Percentiles rank a stretch among this genome's conserved stretches.
Evolutionary conservation across 352 stramenopile species (phyloP).

Genomic region (Phytophthora fragariae): DNA sequence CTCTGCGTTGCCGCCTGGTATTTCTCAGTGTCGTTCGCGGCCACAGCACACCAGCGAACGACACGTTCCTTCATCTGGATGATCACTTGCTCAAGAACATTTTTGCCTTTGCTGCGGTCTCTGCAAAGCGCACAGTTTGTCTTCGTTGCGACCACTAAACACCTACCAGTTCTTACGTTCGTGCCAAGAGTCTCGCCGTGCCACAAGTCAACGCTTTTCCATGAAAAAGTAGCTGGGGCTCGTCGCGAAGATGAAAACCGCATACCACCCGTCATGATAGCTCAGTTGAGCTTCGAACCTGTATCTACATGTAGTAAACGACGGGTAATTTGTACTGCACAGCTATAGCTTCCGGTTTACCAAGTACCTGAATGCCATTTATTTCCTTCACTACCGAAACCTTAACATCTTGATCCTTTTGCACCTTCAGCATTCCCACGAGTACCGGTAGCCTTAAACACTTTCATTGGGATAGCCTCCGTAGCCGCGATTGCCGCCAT

Average conservation of each 20-base stretch:
- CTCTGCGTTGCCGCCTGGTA: conserved; percentile 28
- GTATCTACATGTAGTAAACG: too few species aligned
- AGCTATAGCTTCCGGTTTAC: too few species aligned
- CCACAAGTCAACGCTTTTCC: too few species aligned
- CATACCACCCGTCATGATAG: neutral
- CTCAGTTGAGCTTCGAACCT: too few species aligned
- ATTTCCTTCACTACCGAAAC: neutral
- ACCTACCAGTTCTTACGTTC: too few species aligned
- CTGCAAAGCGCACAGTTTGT: conserved; percentile 36
- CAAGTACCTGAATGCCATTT: neutral
- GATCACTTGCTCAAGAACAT: conserved; percentile 32
- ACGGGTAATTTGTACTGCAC: too few species aligned
- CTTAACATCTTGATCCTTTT: neutral
- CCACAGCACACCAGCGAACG: conserved; percentile 14
- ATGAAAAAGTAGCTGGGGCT: too few species aligned
- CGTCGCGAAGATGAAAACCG: conserved; percentile 8
- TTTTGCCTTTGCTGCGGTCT: conserved; percentile 37
- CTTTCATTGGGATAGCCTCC: neutral
- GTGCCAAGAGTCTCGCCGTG: too few species aligned
- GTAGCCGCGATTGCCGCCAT: conserved; percentile 1
- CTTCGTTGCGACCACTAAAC: conserved; percentile 36
- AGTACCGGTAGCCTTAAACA: neutral
- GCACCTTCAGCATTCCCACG: neutral
- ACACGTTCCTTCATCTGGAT: conserved; percentile 27
- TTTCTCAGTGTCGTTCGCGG: conserved; percentile 38